Evolutionary conservation across 1,284 basidiomycete genomes (phyloP).

Genomic region (Peniophora sp.): DNA sequence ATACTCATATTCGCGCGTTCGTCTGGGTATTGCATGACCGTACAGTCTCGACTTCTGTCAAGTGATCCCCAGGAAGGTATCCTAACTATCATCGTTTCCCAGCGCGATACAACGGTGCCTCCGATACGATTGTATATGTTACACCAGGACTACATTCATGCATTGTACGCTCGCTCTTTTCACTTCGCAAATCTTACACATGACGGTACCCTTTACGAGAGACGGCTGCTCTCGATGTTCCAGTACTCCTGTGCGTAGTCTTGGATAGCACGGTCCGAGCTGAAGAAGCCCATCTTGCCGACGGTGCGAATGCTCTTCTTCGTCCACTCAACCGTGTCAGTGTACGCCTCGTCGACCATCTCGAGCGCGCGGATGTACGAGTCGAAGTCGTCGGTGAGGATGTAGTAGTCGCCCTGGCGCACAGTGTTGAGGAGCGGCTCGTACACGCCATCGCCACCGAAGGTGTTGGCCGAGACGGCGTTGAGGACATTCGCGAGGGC

Average conservation of each 20-base stretch:
- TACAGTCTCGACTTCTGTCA: too few relatives aligned
- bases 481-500: slow-evolving; percentile 69
- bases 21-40: too few relatives aligned
- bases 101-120: too few relatives aligned
- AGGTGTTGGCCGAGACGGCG: slow-evolving; percentile 62
- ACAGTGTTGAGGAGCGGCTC: slow-evolving; percentile 77
- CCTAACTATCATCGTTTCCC: too few relatives aligned
- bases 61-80: too few relatives aligned
- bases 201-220: slow-evolving; percentile 7
- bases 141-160: too few relatives aligned
- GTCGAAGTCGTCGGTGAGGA: slow-evolving; percentile 86
- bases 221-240: slow-evolving; percentile 50
- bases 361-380: slow-evolving; percentile 78
- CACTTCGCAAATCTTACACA: too few relatives aligned
- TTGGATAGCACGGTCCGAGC: slow-evolving; percentile 83
- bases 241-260: slow-evolving; percentile 83
- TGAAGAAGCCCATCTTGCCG: slow-evolving; percentile 93
- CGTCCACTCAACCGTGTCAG: slow-evolving; percentile 77
- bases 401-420: slow-evolving; percentile 72
- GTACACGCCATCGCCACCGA: slow-evolving; percentile 72
- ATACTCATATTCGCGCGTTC: too few relatives aligned
- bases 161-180: too few relatives aligned
- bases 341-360: slow-evolving; percentile 84
- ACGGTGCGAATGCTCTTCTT: slow-evolving; percentile 85
- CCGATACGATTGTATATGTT: too few relatives aligned